These are phyloP conservation scores for Canavalia ensiformis DNA, from an alignment of 306 rosid genomes.

Conservation along the genomic window DNA sequence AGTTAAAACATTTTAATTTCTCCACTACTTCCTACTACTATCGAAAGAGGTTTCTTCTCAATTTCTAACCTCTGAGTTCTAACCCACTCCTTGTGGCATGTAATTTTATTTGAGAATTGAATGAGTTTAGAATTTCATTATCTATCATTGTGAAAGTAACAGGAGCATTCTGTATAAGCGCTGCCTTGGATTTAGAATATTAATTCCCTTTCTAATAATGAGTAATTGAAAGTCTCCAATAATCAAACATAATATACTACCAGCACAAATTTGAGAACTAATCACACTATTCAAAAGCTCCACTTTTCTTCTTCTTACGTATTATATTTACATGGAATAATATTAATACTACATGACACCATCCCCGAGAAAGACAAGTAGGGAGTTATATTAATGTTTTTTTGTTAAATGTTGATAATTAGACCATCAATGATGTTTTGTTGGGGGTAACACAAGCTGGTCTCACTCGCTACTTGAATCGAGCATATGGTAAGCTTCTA, in stretches of 20 bases:
- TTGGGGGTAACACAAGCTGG: constrained; percentile 77
- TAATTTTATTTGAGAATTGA: neutral
- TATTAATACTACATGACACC: neutral
- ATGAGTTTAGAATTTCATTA: neutral
- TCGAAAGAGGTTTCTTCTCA: no score
- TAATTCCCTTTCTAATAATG: neutral
- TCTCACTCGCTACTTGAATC: constrained; percentile 60
- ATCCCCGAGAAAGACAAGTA: neutral
- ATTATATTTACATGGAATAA: neutral
- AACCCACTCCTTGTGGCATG: no score
- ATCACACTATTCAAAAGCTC: neutral
- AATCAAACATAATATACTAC: no score
- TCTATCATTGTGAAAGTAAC: neutral
- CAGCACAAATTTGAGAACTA: neutral
- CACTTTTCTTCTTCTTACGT: neutral
- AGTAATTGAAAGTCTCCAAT: no score
- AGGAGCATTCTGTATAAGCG: neutral
- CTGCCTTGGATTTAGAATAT: neutral
- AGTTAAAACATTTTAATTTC: no score
- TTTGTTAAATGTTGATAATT: constrained; percentile 25
- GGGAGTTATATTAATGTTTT: neutral
- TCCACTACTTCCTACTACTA: no score
- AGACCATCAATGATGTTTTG: constrained; percentile 77
- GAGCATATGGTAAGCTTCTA: constrained; percentile 55
- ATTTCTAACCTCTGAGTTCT: no score